Base-by-base conservation (phyloP, 2,329 filamentous ascomycete genomes). In the Diaporthe humulicola region DNA sequence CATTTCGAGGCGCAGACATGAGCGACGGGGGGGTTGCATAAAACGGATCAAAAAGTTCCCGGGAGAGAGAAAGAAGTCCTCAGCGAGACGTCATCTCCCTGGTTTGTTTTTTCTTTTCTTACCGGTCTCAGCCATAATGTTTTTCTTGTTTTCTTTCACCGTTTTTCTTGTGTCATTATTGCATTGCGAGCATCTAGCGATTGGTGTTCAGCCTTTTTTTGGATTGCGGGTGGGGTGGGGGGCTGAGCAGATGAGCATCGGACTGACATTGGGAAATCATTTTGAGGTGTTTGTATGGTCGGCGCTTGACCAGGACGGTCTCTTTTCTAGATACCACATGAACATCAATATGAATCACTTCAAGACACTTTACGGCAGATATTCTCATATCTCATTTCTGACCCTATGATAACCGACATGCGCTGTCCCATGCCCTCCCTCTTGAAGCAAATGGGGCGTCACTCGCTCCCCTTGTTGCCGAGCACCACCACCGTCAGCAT, bases 101-200 rank as follows among this genome's bases (percentile, higher is more conserved):
- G 6, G 48, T 50, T 45, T 54, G 19, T 25, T 58, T 58, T 38
- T 48, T 28, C n/a, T 45, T 58, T 71, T 48, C 38, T 50, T 45
- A 17, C 12, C 45, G 14, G 25, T 40, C n/a, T 54, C 33, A 54
- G 64, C 33, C 64, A 28, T 54, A 40, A 54, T 54, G 14, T 54
- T 33, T 38, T 69, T 69, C 33, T 64, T 54, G 25, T 45, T 64
- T 45, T 45, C 38, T 28, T 64, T 54, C 38, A 52, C 52, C 38
- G 67, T 28, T 56, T 72, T 64, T 72, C 33, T 72, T 64, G 42
- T 64, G 40, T 64, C 38, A 64, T 33, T 54, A 38, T 48, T 71
- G 70, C 70, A 71, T 71, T 58, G 70, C 56, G 70, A 72, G 70
- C 70, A 72, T 72, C 57, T 72, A 72, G 70, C 70, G 70, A 72